Evolutionary conservation across 179 eudicot genomes (phyloP), one percentile per base, ranked within the genome.

Genomic region (Nepenthes alata): DNA sequence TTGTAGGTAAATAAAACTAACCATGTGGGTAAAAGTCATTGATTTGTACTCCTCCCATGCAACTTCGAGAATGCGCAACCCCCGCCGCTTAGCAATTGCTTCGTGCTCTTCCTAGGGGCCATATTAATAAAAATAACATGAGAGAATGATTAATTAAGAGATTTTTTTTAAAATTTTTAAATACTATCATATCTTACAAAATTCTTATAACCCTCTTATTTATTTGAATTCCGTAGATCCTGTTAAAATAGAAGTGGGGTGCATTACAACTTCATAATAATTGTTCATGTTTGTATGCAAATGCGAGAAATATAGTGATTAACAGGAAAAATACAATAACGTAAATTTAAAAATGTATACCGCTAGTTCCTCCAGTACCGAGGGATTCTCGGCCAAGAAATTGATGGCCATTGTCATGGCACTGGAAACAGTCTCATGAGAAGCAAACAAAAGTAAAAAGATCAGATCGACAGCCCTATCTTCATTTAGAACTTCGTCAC

Each of bases 11-110:
- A 41, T 41, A 41, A 50, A 11, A 2, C 58, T 37, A 5, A 61
- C 72, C 72, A 69, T 69, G 25, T 61, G 45, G 3, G 67, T 69
- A 39, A 69, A 69, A 10, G 62, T 69, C 72, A 69, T 62, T 9
- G 62, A 69, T 57, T 16, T 57, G 25, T 61, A 69, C 14, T 55
- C 72, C 6, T 57, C 35, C 67, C 67, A 69, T 48, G 63, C 48
- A 15, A 62, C 39, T 57, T 5, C 47, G 25, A 35, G 4, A 2
- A 13, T 37, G 50, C 55, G n/a, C 9, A 5, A 11, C 0, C n/a
- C 47, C 6, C 59, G 48, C 34, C 6, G 47, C 0, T 55, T 47
- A 0, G 35, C 15, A n/a, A 68, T 69, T 38, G 38, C 58, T 8
- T 69, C 67, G 38, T 69, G 67, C 58, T 69, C 63, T 50, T 56